Evolutionary conservation across 768 basidiomycete genomes (phyloP).

Genomic region (Daedaleopsis sinensis): DNA sequence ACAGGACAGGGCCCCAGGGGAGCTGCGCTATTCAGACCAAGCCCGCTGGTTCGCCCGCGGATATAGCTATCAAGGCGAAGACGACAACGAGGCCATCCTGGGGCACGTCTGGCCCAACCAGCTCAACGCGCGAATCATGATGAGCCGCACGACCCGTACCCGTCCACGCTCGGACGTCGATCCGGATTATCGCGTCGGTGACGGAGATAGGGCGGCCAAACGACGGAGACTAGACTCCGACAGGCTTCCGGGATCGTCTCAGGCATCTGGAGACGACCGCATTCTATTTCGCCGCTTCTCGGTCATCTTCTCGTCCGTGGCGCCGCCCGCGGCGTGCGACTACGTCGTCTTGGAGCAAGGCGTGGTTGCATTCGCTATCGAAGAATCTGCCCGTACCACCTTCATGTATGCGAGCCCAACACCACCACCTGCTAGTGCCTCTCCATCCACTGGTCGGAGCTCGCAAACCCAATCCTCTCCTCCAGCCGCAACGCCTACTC

Average conservation of each 20-base stretch:
- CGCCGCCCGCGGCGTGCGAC: slow-evolving; percentile 62
- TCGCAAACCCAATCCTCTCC: neutral
- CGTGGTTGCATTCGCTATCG: slow-evolving; percentile 35
- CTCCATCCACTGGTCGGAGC: neutral
- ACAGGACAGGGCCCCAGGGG: slow-evolving; percentile 31
- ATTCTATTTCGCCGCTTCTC: slow-evolving; percentile 71
- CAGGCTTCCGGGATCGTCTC: neutral
- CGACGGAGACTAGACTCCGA: slow-evolving; percentile 29
- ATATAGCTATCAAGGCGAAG: slow-evolving; percentile 57
- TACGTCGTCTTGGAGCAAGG: slow-evolving; percentile 73
- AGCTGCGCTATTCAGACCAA: slow-evolving; percentile 71
- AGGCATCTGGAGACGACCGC: slow-evolving; percentile 30
- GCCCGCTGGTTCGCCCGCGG: slow-evolving; percentile 76
- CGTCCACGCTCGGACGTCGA: slow-evolving; percentile 48
- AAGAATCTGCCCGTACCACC: slow-evolving; percentile 10
- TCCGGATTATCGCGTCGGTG: neutral
- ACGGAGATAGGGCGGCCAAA: slow-evolving; percentile 31
- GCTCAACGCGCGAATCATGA: slow-evolving; percentile 82
- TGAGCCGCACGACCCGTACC: slow-evolving; percentile 74
- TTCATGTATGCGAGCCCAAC: slow-evolving; percentile 5
- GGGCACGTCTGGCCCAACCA: slow-evolving; percentile 96
- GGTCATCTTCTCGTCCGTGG: slow-evolving; percentile 76
- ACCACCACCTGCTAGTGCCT: neutral
- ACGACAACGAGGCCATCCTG: slow-evolving; percentile 76
- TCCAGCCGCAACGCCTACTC: neutral